These are phyloP conservation scores for Aphanomyces invadans DNA, from an alignment of 352 stramenopile species.

Conservation along the genomic window DNA sequence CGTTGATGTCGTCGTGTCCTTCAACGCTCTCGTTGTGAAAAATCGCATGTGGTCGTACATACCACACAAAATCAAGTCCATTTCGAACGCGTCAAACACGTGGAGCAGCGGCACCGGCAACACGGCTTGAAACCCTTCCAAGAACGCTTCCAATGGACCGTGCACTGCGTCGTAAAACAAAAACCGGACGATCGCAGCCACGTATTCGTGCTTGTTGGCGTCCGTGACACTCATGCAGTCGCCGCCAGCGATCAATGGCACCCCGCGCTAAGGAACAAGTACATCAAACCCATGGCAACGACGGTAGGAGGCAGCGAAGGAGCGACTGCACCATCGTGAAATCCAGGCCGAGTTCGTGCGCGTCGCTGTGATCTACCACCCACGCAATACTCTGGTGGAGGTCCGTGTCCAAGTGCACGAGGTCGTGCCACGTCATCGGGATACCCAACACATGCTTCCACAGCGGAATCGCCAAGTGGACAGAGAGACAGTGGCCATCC, in stretches of 20 bases:
- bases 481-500: background rate
- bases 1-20: constrained; percentile 44
- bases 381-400: background rate
- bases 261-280: background rate
- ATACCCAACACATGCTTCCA: background rate
- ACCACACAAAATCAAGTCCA: constrained; percentile 62
- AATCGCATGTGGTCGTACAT: constrained; percentile 31
- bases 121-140: constrained; percentile 60
- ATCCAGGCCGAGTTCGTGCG: constrained; percentile 37
- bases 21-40: no score
- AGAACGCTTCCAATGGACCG: constrained; percentile 47
- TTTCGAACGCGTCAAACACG: constrained; percentile 68
- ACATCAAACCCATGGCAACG: constrained; percentile 51
- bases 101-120: constrained; percentile 46
- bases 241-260: constrained; percentile 73
- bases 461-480: background rate
- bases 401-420: background rate
- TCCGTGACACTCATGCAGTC: constrained; percentile 89
- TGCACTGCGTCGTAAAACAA: constrained; percentile 61
- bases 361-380: background rate
- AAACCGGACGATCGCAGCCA: constrained; percentile 48
- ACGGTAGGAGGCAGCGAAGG: constrained; percentile 13
- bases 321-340: constrained; percentile 64
- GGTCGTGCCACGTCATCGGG: background rate
- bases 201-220: constrained; percentile 93